Conservation (phyloP, 352 stramenopile genomes). For the Saprolegnia parasitica region DNA sequence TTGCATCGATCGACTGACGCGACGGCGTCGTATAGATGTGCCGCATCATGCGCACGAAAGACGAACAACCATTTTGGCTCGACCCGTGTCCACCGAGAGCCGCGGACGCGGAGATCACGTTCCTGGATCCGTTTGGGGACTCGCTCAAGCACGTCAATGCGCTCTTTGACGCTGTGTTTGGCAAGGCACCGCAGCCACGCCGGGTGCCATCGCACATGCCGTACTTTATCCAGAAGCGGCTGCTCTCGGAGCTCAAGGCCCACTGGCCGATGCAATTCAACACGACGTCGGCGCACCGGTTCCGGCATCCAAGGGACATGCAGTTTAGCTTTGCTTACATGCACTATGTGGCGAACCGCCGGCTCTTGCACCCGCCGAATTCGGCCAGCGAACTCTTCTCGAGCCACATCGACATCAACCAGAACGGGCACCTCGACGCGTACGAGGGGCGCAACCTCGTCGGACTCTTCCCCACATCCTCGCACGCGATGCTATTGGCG, state of each 20-base stretch:
- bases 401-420: slow-evolving; percentile 88
- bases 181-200: slow-evolving; percentile 52
- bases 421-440: slow-evolving; percentile 83
- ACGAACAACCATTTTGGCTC: slow-evolving; percentile 1
- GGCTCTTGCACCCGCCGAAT: slow-evolving; percentile 63
- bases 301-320: slow-evolving; percentile 90
- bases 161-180: slow-evolving; percentile 86
- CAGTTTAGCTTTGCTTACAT: slow-evolving; percentile 96
- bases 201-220: slow-evolving; percentile 94
- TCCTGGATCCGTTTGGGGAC: slow-evolving; percentile 88
- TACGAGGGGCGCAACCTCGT: slow-evolving; percentile 89
- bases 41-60: slow-evolving; percentile 15
- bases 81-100: neutral
- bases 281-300: slow-evolving; percentile 81
- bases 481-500: slow-evolving; percentile 59
- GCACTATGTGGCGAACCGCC: slow-evolving; percentile 88
- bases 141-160: slow-evolving; percentile 91
- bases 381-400: slow-evolving; percentile 69
- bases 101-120: slow-evolving; percentile 11
- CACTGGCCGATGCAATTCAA: slow-evolving; percentile 64
- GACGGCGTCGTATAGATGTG: neutral
- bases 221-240: slow-evolving; percentile 85
- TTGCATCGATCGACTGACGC: neutral
- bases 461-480: slow-evolving; percentile 42
- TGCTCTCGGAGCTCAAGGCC: slow-evolving; percentile 87